Evolutionary conservation across 352 stramenopile species (phyloP), one percentile per base, ranked within the genome.

Genomic region (Phytopythium mirpurense): DNA sequence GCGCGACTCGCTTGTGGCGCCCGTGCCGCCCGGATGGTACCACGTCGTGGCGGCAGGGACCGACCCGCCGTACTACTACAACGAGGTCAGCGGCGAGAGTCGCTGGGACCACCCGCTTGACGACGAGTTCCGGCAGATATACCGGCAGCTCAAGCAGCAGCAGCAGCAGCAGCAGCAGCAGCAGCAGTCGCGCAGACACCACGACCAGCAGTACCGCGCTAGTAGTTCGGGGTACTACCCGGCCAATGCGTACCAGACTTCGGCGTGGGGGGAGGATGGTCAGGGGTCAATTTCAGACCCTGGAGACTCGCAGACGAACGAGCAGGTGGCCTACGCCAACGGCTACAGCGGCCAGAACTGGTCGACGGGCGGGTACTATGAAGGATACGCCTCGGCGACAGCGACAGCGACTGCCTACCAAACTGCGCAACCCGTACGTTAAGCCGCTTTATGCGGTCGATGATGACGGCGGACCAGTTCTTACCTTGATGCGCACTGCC

Each of bases 61-160:
- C 16, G 74, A 67, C 11, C 64, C 71, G 35, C 79, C 79, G 47
- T 92, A 92, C 40, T 94, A 92, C 46, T 94, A 94, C 67, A 87
- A 89, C 49, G 67, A 78, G n/a, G 55, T 71, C 16, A 83, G 71
- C 1, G 81, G 82, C 10, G 83, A 92, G 48, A 94, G 83, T 56
- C 68, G 80, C 34, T 94, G 83, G 83, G 83, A 92, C 45, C 83
- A 94, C 60, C 83, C 83, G 7, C 71, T 65, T 40, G 83, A 94
- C 50, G 73, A 90, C 18, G 57, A 84, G 1, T 94, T 86, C 61
- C 79, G 76, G 29, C 65, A 71, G 36, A 54, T 87, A 21, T 82
- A 74, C 19, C 51, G 59, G 11, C 61, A 88, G 0, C 51, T 78
- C 24, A 82, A 70, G 51, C 70, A 73, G 35, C 67, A 71, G 11